Evolutionary conservation across 495 filamentous ascomycete genomes (phyloP).

Genomic region (Annulohypoxylon bovei): DNA sequence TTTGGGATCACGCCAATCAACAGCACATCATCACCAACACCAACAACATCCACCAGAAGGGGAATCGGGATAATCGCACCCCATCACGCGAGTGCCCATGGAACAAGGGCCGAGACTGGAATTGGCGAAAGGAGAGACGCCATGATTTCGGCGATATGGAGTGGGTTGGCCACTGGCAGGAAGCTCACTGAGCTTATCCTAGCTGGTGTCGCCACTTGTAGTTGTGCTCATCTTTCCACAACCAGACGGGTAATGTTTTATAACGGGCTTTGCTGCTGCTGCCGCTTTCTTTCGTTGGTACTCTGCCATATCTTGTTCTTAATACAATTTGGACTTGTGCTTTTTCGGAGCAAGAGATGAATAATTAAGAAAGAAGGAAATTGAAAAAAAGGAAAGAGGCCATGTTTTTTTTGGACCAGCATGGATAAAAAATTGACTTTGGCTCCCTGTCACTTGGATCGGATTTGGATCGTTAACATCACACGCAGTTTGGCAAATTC

Average conservation of each 20-base stretch:
- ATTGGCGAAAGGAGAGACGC: conserved; percentile 75
- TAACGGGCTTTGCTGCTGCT: conserved; percentile 24
- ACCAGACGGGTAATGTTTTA: conserved; percentile 31
- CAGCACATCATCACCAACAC: neutral
- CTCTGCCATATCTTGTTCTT: conserved; percentile 46
- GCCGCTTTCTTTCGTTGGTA: conserved; percentile 41
- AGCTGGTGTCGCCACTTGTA: conserved; percentile 62
- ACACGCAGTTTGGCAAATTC: conserved; percentile 42
- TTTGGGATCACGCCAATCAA: conserved; percentile 51
- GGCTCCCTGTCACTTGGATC: conserved; percentile 4
- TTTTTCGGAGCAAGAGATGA: conserved; percentile 22
- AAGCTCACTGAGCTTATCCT: conserved; percentile 55
- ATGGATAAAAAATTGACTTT: conserved; percentile 31
- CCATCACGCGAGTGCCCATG: conserved; percentile 56
- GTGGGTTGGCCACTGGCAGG: conserved; percentile 91
- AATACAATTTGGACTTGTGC: conserved; percentile 37
- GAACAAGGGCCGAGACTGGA: conserved; percentile 56
- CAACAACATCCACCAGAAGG: conserved; percentile 26
- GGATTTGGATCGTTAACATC: conserved; percentile 32
- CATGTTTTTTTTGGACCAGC: conserved; percentile 16
- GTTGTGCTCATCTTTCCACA: conserved; percentile 56
- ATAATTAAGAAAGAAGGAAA: conserved; percentile 7
- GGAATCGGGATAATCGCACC: conserved; percentile 57
- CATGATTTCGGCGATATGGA: conserved; percentile 78
- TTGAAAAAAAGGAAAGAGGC: neutral